These are phyloP conservation scores for Kurtzmaniella fragi DNA, from an alignment of 805 yeast species.

Conservation along the genomic window DNA sequence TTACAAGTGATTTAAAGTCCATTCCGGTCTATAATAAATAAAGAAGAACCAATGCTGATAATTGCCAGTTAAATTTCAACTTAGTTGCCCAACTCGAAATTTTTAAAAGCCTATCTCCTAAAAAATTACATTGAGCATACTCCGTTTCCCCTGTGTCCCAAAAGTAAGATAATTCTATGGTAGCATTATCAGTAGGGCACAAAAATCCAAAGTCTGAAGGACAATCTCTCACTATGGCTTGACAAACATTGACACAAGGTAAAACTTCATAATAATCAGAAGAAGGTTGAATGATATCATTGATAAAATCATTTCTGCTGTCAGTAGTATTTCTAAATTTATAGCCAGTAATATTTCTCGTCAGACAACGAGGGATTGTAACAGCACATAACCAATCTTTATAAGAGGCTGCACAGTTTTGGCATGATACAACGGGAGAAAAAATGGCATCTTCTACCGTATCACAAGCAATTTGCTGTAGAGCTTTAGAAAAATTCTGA, in stretches of 20 bases:
- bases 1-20: too few species aligned
- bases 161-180: conserved; percentile 38
- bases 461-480: conserved; percentile 76
- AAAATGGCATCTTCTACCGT: conserved; percentile 58
- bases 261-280: conserved; percentile 68
- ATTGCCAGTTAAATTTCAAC: conserved; percentile 11
- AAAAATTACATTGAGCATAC: conserved; percentile 33
- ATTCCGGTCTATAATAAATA: conserved; percentile 1
- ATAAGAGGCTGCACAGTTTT: conserved; percentile 66
- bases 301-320: conserved; percentile 60
- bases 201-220: conserved; percentile 70
- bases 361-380: conserved; percentile 80
- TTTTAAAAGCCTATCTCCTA: conserved; percentile 15
- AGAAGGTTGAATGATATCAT: conserved; percentile 47
- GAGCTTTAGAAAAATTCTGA: conserved; percentile 65
- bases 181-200: conserved; percentile 54
- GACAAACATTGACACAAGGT: conserved; percentile 83
- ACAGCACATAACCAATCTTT: conserved; percentile 88
- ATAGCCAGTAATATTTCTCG: conserved; percentile 41
- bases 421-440: conserved; percentile 72
- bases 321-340: conserved; percentile 39
- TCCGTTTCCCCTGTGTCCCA: conserved; percentile 25
- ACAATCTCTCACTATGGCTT: conserved; percentile 75
- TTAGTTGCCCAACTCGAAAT: conserved; percentile 6
- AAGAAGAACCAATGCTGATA: conserved; percentile 6